These are phyloP conservation scores for Paramyrothecium sp. DNA, from an alignment of 2,329 filamentous ascomycete genomes.

Conservation along the genomic window DNA sequence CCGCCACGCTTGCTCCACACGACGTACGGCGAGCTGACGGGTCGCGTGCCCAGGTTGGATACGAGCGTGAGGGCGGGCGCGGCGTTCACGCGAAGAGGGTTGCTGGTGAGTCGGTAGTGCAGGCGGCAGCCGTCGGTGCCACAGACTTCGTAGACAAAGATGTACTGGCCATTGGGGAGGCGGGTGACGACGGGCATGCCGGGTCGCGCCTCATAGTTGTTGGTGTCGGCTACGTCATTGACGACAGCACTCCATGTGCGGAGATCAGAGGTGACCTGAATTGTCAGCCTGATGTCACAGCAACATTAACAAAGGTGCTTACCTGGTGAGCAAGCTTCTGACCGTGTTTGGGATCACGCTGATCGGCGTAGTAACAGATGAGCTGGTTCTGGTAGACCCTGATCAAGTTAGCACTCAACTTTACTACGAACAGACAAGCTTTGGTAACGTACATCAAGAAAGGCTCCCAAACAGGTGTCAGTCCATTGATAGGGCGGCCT, in stretches of 20 bases:
- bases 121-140: not conserved
- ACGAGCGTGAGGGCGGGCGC: not conserved
- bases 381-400: slow-evolving; percentile 7
- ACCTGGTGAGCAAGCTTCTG: slow-evolving; percentile 10
- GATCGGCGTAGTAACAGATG: slow-evolving; percentile 10
- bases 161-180: not conserved
- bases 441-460: slow-evolving; percentile 5
- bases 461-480: slow-evolving; percentile 11
- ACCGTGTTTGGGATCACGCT: slow-evolving; percentile 4
- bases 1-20: not conserved
- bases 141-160: not conserved
- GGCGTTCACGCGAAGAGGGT: not conserved
- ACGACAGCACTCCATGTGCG: not conserved
- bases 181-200: not conserved
- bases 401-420: not conserved
- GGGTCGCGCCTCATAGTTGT: not conserved
- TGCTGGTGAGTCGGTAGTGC: not conserved
- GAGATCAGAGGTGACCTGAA: not conserved
- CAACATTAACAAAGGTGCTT: no score
- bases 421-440: not conserved
- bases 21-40: not conserved
- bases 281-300: no score
- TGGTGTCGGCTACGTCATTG: not conserved
- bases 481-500: slow-evolving; percentile 4
- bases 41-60: not conserved